Percentiles rank a stretch among this genome's conserved stretches.
phyloP scores from a whole-genome alignment of 176 grass and related monocot genomes.

The Bothriochloa decipiens region DNA sequence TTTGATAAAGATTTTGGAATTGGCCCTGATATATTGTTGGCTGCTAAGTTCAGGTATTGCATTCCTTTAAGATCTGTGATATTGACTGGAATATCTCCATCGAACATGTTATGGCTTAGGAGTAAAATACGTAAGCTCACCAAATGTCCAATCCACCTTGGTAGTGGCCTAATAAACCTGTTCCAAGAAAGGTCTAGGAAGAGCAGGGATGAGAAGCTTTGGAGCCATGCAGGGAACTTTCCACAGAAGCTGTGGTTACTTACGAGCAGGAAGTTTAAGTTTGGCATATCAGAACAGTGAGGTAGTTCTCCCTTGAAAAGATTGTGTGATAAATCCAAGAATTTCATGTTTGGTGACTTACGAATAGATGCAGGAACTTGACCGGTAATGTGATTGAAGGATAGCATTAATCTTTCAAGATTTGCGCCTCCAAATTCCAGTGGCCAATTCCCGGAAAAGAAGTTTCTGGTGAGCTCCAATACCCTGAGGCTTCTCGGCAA shows the following conservation, averaged over 20 bases:
- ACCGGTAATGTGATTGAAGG: slow-evolving; percentile 31
- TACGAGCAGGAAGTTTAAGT: not conserved
- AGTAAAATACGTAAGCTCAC: not conserved
- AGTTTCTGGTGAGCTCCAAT: slow-evolving; percentile 8
- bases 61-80: not conserved
- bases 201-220: not conserved
- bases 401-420: not conserved
- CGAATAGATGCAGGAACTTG: slow-evolving; percentile 28
- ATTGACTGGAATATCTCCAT: not conserved
- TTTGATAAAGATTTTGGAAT: not conserved
- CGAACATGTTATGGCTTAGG: not conserved
- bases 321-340: slow-evolving; percentile 40
- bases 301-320: slow-evolving; percentile 24
- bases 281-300: not conserved
- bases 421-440: not conserved
- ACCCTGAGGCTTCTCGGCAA: not conserved
- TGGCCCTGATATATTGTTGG: not conserved
- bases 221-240: slow-evolving; percentile 12
- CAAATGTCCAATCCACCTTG: not conserved
- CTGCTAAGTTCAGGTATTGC: not conserved
- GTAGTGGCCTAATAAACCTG: not conserved
- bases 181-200: slow-evolving; percentile 49
- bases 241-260: slow-evolving; percentile 11
- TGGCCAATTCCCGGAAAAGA: not conserved
- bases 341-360: not conserved